Evolutionary conservation across 345 rosid species (phyloP), one percentile per base, ranked within the genome.

Genomic region (Eucalyptus paniculata): DNA sequence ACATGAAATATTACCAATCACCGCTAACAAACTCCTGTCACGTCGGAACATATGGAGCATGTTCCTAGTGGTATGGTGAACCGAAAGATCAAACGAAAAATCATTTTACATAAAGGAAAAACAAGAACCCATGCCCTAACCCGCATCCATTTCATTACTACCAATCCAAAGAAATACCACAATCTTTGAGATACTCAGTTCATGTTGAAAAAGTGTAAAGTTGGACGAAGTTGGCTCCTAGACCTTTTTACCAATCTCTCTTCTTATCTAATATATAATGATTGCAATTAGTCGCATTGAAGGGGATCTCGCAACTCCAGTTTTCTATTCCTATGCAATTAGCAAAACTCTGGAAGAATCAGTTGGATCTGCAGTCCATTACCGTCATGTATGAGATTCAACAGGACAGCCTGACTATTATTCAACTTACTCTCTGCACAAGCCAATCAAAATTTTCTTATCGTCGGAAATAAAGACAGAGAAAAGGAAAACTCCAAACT

Each of bases 391-490:
- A 49, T 49, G 50, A 49, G 50, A 49, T 49, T 49, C 50, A 49
- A 49, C 15, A 12, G 50, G 50, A 4, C 50, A 49, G 0, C 16
- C 15, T 4, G 11, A 54, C 32, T 12, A 60, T 26, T 60, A 60
- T 60, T 26, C 16, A 11, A 28, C n/a, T 60, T 26, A 11, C 1
- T 60, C n/a, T 5, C 15, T 28, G 32, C 30, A 5, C 67, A 26
- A 60, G 32, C 32, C 67, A 28, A 60, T 26, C 32, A 28, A 28
- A 58, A 0, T 58, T 58, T 26, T 58, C 15, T 12, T 58, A 26
- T 24, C 1, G 13, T 6, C 4, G 0, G 14, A 12, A 2, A 12
- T 19, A 54, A 8, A 21, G 12, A 23, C 0, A 58, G 0, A 24
- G 0, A 11, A 58, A 58, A 10, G 28, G 5, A 54, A 54, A n/a